Percentiles rank a stretch among this genome's conserved stretches.
These are phyloP conservation scores for Boletus coccyginus DNA, from an alignment of 768 basidiomycete genomes.

Conservation along the genomic window DNA sequence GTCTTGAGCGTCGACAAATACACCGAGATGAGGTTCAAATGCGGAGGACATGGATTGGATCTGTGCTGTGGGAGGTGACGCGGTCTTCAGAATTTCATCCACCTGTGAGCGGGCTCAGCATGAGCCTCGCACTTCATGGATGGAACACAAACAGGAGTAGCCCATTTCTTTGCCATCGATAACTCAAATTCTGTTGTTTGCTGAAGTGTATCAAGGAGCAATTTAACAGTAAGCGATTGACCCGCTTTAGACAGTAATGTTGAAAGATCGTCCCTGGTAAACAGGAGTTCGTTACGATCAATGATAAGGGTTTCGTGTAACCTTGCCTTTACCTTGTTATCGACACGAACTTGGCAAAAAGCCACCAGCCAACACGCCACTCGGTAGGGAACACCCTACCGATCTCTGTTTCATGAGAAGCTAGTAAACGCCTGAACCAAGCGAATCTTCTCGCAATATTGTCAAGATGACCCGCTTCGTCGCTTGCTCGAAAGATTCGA, in stretches of 20 bases:
- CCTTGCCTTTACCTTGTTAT: constrained; percentile 65
- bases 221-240: constrained; percentile 67
- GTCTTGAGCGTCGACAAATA: constrained; percentile 97
- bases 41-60: constrained; percentile 75
- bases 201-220: constrained; percentile 83
- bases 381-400: constrained; percentile 77
- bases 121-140: not conserved
- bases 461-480: constrained; percentile 96
- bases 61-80: constrained; percentile 50
- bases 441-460: constrained; percentile 91
- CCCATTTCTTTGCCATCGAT: constrained; percentile 79
- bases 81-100: constrained; percentile 58
- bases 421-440: constrained; percentile 87
- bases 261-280: constrained; percentile 75
- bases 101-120: constrained; percentile 40
- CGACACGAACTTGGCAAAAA: constrained; percentile 85
- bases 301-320: not conserved
- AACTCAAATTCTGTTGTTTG: constrained; percentile 86
- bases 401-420: constrained; percentile 85
- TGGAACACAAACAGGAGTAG: constrained; percentile 54
- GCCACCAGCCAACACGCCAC: constrained; percentile 83
- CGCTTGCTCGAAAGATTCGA: constrained; percentile 88
- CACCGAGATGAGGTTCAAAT: constrained; percentile 88
- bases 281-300: not conserved
- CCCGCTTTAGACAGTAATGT: constrained; percentile 77